Evolutionary conservation across 176 grass and related monocot species (phyloP).

Genomic region (Puccinellia tenuiflora): DNA sequence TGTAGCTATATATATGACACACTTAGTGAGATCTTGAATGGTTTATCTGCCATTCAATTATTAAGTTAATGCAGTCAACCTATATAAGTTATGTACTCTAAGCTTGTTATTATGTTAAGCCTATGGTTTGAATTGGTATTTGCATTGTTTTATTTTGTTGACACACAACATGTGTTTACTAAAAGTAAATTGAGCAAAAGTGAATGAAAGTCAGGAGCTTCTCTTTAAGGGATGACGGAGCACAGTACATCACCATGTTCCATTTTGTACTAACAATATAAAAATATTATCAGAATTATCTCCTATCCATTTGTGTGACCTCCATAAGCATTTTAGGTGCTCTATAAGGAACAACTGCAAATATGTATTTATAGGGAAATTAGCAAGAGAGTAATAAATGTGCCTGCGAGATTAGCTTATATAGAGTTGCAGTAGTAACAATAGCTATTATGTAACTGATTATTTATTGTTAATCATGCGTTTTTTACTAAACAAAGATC

Average conservation of each 20-base stretch:
- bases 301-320: background rate
- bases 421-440: too few relatives aligned
- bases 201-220: background rate
- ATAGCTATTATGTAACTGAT: too few relatives aligned
- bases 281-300: background rate
- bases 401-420: background rate
- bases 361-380: too few relatives aligned
- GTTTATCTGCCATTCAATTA: background rate
- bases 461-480: too few relatives aligned
- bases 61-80: too few relatives aligned
- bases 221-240: background rate
- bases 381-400: too few relatives aligned
- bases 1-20: background rate
- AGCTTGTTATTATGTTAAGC: background rate
- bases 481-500: too few relatives aligned
- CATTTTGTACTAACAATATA: background rate
- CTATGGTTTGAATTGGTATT: background rate
- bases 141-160: background rate
- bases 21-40: background rate
- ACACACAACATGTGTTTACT: background rate
- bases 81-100: background rate
- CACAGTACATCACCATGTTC: background rate
- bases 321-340: background rate
- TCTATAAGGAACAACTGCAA: background rate
- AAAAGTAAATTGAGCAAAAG: background rate